phyloP scores from a whole-genome alignment of 495 filamentous ascomycete species.

The Trichoderma erinaceum region DNA sequence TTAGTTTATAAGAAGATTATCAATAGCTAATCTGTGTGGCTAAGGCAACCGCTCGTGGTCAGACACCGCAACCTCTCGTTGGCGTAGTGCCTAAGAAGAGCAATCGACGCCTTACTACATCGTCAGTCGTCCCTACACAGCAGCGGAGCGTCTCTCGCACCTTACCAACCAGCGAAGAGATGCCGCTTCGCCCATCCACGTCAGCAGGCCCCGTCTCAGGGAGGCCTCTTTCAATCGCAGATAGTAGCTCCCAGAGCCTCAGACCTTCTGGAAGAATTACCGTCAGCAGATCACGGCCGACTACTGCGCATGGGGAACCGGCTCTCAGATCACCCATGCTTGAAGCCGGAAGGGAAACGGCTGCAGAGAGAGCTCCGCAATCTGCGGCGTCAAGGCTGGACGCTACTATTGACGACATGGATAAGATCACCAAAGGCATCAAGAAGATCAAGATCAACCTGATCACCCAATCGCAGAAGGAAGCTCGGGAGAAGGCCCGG shows the following conservation, averaged over 20 bases:
- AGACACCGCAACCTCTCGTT: constrained; percentile 28
- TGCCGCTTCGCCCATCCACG: background rate
- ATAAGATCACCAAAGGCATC: constrained; percentile 59
- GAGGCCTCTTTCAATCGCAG: constrained; percentile 1
- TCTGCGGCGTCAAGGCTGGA: constrained; percentile 17
- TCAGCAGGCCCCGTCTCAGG: background rate
- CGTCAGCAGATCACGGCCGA: background rate
- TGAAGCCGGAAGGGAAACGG: background rate
- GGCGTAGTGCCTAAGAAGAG: constrained; percentile 14
- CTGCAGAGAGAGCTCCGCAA: background rate
- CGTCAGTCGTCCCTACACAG: constrained; percentile 26
- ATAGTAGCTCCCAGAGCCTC: background rate
- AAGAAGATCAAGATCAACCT: constrained; percentile 73
- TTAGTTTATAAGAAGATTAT: too few relatives aligned
- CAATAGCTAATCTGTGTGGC: constrained; percentile 2
- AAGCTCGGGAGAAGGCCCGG: constrained; percentile 40
- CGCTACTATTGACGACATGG: constrained; percentile 39
- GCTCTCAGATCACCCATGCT: constrained; percentile 1
- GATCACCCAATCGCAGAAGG: constrained; percentile 63
- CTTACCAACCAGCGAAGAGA: background rate
- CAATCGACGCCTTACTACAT: constrained; percentile 36
- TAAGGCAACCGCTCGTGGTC: constrained; percentile 33
- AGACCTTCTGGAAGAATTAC: background rate
- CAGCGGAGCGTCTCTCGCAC: background rate
- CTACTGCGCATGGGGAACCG: background rate